Evolutionary conservation across 2,329 filamentous ascomycete species (phyloP), one percentile per base, ranked within the genome.

Genomic region (Scedosporium aurantiacum): DNA sequence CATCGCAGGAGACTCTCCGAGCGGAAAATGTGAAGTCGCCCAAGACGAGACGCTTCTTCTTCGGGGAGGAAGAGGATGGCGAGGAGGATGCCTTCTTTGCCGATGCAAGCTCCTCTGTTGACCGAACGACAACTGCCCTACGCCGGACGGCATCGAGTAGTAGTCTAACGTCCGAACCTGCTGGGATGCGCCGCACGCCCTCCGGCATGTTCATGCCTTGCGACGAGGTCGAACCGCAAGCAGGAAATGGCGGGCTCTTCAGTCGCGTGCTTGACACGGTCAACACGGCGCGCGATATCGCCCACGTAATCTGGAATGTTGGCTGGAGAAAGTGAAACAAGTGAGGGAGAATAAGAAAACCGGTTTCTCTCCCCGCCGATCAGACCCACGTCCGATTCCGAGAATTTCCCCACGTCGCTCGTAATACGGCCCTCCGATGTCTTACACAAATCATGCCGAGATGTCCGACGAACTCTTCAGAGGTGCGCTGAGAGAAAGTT

Each of bases 141-240:
- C 75, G 76, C 43, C 76, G 79, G 62, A 77, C 80, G 21, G 68
- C 74, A n/a, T 82, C 82, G 25, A 73, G 77, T 47, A 72, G 71
- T 68, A 79, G 76, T 63, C 72, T 82, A n/a, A 72, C 70, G n/a
- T 76, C 75, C 21, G 79, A 83, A 63, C 76, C 79, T 52, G 76
- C 74, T 18, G 86, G 86, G 60, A 86, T 95, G 78, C 85, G 87
- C 64, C 82, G 91, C 66, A 95, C 90, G 21, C 79, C 85, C 58
- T 94, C 90, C 45, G 91, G 91, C 66, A 95, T 96, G 90, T 88
- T 96, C 68, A 92, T 95, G 88, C 90, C 91, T 6, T 88, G 87
- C 67, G 89, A 91, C 67, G 88, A 91, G 67, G 85, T 85, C 63
- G 89, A 91, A 65, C 77, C 73, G 70, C 58, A 25, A 8, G 79